A percentile compares a stretch with the other conserved stretches of the same genome.
These are phyloP conservation scores for Ramalina intermedia DNA, from an alignment of 495 filamentous ascomycete species.

Conservation along the genomic window DNA sequence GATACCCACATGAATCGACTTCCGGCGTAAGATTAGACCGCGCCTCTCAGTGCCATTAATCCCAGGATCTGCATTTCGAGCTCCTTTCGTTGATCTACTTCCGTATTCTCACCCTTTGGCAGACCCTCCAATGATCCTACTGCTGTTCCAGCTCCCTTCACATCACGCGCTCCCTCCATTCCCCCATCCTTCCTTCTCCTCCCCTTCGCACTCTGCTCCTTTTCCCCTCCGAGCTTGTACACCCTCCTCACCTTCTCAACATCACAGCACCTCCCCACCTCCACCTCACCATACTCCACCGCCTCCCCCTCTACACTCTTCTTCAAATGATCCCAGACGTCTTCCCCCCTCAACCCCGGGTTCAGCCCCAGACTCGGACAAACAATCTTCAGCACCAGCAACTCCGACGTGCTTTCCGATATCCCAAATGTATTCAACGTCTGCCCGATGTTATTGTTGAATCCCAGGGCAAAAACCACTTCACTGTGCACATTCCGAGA, in stretches of 20 bases:
- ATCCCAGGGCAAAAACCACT: slow-evolving; percentile 67
- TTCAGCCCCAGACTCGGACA: slow-evolving; percentile 6
- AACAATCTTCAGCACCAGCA: slow-evolving; percentile 64
- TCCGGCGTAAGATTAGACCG: slow-evolving; percentile 16
- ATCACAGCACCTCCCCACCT: slow-evolving; percentile 44
- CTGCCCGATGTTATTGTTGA: slow-evolving; percentile 53
- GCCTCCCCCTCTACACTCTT: slow-evolving; percentile 46
- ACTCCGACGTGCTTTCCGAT: slow-evolving; percentile 45
- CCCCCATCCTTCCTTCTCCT: slow-evolving; percentile 6
- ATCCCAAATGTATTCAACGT: slow-evolving; percentile 48
- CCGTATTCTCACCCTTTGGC: background rate
- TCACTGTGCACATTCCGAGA: slow-evolving; percentile 89
- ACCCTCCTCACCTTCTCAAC: slow-evolving; percentile 58
- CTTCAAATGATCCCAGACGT: slow-evolving; percentile 47
- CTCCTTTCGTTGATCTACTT: slow-evolving; percentile 26
- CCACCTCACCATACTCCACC: slow-evolving; percentile 48
- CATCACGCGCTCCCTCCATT: slow-evolving; percentile 12
- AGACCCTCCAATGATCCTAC: background rate
- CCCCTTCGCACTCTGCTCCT: background rate
- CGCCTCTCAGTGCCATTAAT: slow-evolving; percentile 57
- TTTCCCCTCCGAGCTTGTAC: slow-evolving; percentile 46
- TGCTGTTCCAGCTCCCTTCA: slow-evolving; percentile 19
- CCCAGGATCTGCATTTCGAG: slow-evolving; percentile 51
- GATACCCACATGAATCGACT: no score
- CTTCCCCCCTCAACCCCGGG: slow-evolving; percentile 29